These are phyloP conservation scores for Curvularia spicifera DNA, from an alignment of 2,329 filamentous ascomycete species.

Conservation along the genomic window DNA sequence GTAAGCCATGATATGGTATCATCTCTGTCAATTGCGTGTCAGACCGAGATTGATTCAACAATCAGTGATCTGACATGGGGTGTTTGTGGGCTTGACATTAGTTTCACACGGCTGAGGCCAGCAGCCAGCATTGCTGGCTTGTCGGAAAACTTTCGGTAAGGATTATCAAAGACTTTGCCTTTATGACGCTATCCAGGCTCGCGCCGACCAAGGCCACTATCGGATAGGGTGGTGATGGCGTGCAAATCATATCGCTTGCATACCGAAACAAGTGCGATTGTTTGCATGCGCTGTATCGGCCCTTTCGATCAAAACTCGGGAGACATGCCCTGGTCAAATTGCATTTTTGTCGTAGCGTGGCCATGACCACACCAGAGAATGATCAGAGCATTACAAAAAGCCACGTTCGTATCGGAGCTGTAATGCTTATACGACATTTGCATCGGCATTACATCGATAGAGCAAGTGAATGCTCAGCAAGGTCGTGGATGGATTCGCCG, in stretches of 20 bases:
- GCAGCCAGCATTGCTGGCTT: background rate
- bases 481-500: conserved; percentile 4
- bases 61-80: background rate
- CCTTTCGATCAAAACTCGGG: conserved; percentile 13
- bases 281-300: conserved; percentile 21
- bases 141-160: background rate
- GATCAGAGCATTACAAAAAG: background rate
- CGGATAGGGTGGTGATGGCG: conserved; percentile 15
- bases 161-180: background rate
- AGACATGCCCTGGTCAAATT: conserved; percentile 11
- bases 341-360: conserved; percentile 9
- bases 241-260: conserved; percentile 9
- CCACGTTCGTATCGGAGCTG: too few species aligned
- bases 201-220: conserved; percentile 4
- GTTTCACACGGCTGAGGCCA: background rate
- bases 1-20: conserved; percentile 7
- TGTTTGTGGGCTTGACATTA: background rate
- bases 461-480: conserved; percentile 1
- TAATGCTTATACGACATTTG: background rate
- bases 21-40: background rate
- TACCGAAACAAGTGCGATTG: conserved; percentile 12
- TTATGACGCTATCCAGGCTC: conserved; percentile 1
- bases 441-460: background rate
- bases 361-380: background rate
- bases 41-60: background rate